Evolutionary conservation across 2,329 filamentous ascomycete genomes (phyloP), one percentile per base, ranked within the genome.

Genomic region (Nemania abortiva): DNA sequence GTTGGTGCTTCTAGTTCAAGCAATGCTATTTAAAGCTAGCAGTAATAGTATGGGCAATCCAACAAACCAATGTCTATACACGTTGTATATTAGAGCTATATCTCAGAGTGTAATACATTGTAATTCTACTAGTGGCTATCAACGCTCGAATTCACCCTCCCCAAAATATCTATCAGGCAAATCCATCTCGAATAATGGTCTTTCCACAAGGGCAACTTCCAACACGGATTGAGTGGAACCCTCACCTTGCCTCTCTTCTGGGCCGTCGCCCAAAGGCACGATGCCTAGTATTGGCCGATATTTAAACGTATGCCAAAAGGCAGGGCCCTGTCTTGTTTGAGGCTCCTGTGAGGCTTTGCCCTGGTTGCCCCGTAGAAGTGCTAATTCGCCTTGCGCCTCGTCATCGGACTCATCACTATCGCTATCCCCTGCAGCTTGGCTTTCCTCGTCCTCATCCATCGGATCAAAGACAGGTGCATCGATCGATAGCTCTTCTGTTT

Each of bases 231-330:
- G 60, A 13, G 67, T 65, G 10, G 64, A 55, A 24, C 37, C 65
- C 31, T 65, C 68, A 45, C 74, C 72, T 39, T 65, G 69, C 69
- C 73, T 75, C 15, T 79, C 78, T 29, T 82, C 79, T 22, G 72
- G 74, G 62, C 77, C 78, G 34, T 75, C 74, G 20, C 72, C 77
- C 71, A 86, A 80, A 52, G 84, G 83, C 42, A 89, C 86, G 45
- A 90, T 82, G 63, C 95, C 96, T 70, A 99, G 84, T 74, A 99
- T 94, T n/a, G 95, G 93, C 67, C 95, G 88, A 81, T 98, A 99
- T 81, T 97, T 97, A 85, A 92, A 94, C 5, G 95, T 97, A 78
- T 91, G 89, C 93, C 94, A 98, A 82, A 84, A 88, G 6, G 67
- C 74, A 68, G 75, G 66, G 63, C 75, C 58, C 72, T 71, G 65